Base-by-base conservation (phyloP, 2,329 filamentous ascomycete genomes). In the Raffaelea ambrosiae region DNA sequence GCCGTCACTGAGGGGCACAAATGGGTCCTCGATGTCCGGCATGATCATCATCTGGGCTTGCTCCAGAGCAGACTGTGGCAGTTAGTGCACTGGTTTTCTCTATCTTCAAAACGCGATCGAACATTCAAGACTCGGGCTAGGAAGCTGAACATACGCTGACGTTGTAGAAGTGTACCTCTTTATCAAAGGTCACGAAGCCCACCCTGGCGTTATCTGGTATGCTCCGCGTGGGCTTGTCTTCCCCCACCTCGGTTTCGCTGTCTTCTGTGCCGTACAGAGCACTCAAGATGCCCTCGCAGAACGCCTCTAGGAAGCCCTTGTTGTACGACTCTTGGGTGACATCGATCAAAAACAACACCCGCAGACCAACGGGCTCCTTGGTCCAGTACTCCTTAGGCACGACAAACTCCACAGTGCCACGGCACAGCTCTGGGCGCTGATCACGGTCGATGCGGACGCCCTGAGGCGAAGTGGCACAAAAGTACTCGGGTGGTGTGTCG, bases 351-450 rank as follows among this genome's bases (percentile, higher is more conserved):
- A 98, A 98, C 11, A 98, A 70, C 79, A 85, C 95, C 51, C 84
- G 82, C 58, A 97, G 64, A 21, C 88, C 89, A 14, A 93, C 86
- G 1, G 93, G 93, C 62, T 94, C 85, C 64, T 91, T 93, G 21
- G 88, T 91, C 88, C 90, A 98, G 68, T 98, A 98, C 68, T 98
- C 93, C 69, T 96, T 97, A 16, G 93, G 93, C 14, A 98, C 94
- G 51, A 93, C 75, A 62, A 95, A 98, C 62, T 98, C 93, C 41
- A 97, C 91, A 0, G 93, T 97, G 35, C 93, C 93, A 48, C 88
- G 79, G 58, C 84, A 87, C 58, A 98, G 73, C 67, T 98, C 93
- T 0, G 91, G 90, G 46, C 93, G 78, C 62, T 94, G 86, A 61
- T 90, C 79, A 43, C 93, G 81, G 66, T 98, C 93, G 44, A 95